These are phyloP conservation scores for Lunularia cruciata DNA, from an alignment of 225 moss, liverwort and hornwort species.

Conservation along the genomic window DNA sequence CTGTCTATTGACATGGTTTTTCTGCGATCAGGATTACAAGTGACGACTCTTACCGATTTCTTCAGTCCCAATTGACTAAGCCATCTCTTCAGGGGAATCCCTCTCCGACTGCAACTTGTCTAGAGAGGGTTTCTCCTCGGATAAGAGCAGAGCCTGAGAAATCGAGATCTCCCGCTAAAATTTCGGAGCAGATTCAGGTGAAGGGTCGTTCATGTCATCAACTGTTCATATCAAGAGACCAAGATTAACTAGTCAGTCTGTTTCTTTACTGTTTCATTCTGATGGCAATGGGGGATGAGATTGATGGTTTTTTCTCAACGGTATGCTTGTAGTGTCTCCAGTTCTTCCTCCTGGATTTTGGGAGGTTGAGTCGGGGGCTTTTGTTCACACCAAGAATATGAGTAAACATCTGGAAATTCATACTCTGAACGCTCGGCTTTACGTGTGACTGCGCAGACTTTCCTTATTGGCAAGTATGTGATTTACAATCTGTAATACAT, in stretches of 20 bases:
- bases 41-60: neutral
- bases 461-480: neutral
- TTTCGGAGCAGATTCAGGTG: neutral
- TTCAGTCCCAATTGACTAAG: neutral
- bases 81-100: neutral
- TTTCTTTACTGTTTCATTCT: too few species aligned
- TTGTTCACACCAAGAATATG: neutral
- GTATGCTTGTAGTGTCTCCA: too few species aligned
- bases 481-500: neutral
- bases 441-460: neutral
- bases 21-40: constrained; percentile 5
- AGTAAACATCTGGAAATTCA: neutral
- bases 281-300: too few species aligned
- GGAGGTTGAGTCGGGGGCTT: too few species aligned
- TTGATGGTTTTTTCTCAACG: too few species aligned
- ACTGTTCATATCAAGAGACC: too few species aligned
- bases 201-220: neutral
- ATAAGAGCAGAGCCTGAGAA: neutral
- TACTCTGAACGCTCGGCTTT: neutral
- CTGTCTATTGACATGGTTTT: neutral
- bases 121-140: neutral
- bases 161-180: neutral
- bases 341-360: neutral
- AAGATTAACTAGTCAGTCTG: too few species aligned
- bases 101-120: neutral